A percentile compares a stretch with the other conserved stretches of the same genome.
Conservation (phyloP, 73 alveolate genomes). For the Breviolum minutum region DNA sequence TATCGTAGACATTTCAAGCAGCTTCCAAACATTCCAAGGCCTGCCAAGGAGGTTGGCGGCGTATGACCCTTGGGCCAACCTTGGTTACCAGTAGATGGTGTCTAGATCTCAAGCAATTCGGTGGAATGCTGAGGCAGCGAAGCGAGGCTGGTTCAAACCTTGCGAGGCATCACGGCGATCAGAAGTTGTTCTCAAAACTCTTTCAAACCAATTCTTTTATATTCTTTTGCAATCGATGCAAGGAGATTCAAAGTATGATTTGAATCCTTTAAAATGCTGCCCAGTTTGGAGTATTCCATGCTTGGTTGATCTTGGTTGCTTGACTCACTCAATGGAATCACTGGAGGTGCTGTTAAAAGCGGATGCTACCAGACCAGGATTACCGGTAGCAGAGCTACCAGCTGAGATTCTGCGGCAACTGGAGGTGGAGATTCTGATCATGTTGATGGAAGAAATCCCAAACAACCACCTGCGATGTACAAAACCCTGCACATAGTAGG, state of each 20-base stretch:
- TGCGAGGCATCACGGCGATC: slow-evolving; percentile 42
- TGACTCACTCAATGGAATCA: background rate
- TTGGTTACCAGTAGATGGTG: background rate
- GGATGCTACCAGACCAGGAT: slow-evolving; percentile 27
- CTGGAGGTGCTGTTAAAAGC: slow-evolving; percentile 59
- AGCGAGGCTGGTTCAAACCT: slow-evolving; percentile 93
- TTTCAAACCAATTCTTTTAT: background rate
- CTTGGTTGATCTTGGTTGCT: background rate
- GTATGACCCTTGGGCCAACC: background rate
- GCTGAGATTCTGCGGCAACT: slow-evolving; percentile 27
- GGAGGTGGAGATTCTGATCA: slow-evolving; percentile 12
- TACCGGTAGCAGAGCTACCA: slow-evolving; percentile 87
- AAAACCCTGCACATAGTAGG: background rate
- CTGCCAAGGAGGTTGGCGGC: slow-evolving; percentile 42
- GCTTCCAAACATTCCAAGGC: background rate
- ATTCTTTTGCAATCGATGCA: no score
- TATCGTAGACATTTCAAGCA: no score
- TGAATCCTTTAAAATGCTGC: background rate
- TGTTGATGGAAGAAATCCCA: background rate
- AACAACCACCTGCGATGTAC: background rate
- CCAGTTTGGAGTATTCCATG: background rate
- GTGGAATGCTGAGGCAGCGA: slow-evolving; percentile 20
- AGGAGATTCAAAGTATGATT: background rate
- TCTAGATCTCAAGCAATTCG: background rate
- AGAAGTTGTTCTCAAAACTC: background rate